Evolutionary conservation across 306 rosid genomes (phyloP), one percentile per base, ranked within the genome.

Genomic region (Abrus pulchellus): DNA sequence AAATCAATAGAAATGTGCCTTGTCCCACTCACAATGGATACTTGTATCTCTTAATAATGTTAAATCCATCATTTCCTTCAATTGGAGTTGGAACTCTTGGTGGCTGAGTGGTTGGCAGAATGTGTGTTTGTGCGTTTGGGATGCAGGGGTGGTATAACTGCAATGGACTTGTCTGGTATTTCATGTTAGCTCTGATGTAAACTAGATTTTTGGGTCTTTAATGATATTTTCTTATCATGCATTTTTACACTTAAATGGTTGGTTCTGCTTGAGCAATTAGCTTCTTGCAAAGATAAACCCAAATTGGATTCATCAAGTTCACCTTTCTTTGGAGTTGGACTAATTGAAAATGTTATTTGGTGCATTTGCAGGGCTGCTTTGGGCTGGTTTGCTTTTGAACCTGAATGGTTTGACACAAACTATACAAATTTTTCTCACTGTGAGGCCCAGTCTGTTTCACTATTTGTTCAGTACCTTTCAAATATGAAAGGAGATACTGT

Each of bases 371-470:
- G 99, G 88, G 93, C 97, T 36, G 79, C 97, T 62, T 84, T 94
- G 82, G 97, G 98, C 73, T 94, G 98, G 98, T 94, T 94, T 92
- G 91, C 98, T 60, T 62, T 82, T 76, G 89, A 85, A 81, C 93
- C 94, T 13, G 97, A 91, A 70, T 95, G 98, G 99, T 95, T 83
- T 74, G 99, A 95, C 82, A 82, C 90, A 66, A 90, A 86, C 70
- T 82, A 90, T 68, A 74, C 88, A 74, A 95, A 87, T 87, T 95
- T 91, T 82, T 77, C 97, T 55, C 97, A 90, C 80, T 91, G 98
- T 50, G 98, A 95, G 87, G 99, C 99, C 75, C 99, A 93, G 47
- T 93, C 98, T 71, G 93, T 93, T 78, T 90, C 93, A 83, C 83
- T 88, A 60, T 93, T 90, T 90, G 94, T 90, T 73, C 92, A 95